Conservation (phyloP, 139 green algal genomes). For the Closterium sp. region DNA sequence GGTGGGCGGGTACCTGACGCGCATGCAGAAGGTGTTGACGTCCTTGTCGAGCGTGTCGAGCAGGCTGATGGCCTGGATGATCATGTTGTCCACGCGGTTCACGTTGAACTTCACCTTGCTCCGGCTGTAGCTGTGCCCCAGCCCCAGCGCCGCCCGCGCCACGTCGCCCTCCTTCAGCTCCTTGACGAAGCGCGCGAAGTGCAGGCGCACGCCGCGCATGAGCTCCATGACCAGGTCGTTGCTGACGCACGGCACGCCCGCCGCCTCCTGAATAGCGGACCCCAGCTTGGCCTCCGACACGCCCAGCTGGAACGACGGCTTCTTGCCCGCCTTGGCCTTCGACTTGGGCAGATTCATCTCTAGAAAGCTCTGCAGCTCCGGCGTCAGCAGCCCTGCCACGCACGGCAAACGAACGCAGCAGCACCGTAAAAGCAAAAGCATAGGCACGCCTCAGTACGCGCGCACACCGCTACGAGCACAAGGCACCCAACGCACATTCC, state of each 20-base stretch:
- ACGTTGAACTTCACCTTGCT: constrained; percentile 97
- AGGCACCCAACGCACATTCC: too few relatives aligned
- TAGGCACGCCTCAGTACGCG: background rate
- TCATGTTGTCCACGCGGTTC: constrained; percentile 98
- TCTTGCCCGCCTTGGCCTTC: constrained; percentile 71
- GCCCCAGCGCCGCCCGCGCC: constrained; percentile 80
- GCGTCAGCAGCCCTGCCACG: constrained; percentile 63
- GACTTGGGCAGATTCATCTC: constrained; percentile 90
- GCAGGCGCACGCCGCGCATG: constrained; percentile 80
- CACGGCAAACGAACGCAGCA: too few relatives aligned
- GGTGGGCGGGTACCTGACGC: constrained; percentile 61
- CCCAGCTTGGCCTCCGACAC: constrained; percentile 94
- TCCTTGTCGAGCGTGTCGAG: constrained; percentile 99
- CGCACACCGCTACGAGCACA: background rate
- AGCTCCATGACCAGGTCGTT: constrained; percentile 85
- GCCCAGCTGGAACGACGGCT: constrained; percentile 88
- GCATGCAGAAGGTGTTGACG: constrained; percentile 99
- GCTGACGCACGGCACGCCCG: constrained; percentile 76
- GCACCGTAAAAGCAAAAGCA: background rate
- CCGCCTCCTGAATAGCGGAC: constrained; percentile 82
- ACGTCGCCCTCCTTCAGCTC: constrained; percentile 74
- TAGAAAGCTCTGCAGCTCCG: constrained; percentile 89
- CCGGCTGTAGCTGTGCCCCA: constrained; percentile 95
- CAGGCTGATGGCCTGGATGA: constrained; percentile 97
- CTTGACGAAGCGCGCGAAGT: constrained; percentile 83